Evolutionary conservation across 495 filamentous ascomycete genomes (phyloP).

Genomic region (Cetradonia linearis): DNA sequence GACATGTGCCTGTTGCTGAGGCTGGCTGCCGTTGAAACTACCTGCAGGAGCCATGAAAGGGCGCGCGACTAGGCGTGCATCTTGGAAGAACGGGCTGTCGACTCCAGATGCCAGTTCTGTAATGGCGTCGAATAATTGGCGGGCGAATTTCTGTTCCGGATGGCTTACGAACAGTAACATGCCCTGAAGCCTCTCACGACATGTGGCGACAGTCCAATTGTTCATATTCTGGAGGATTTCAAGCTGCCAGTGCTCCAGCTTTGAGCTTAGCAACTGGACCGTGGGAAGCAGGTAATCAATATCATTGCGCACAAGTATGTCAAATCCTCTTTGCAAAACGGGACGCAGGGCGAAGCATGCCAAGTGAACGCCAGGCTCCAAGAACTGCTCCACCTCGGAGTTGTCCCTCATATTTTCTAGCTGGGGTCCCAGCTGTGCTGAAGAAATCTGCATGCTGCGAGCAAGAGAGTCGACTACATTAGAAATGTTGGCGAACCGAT

Average conservation of each 20-base stretch:
- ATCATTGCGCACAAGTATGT: constrained; percentile 59
- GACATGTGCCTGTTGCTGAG: constrained; percentile 31
- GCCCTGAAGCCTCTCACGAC: constrained; percentile 35
- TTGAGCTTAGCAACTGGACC: constrained; percentile 45
- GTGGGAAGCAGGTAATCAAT: constrained; percentile 59
- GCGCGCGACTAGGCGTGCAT: constrained; percentile 40
- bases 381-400: constrained; percentile 38
- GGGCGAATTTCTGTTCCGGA: constrained; percentile 33
- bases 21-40: constrained; percentile 14
- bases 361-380: constrained; percentile 61
- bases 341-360: constrained; percentile 66
- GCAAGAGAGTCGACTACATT: constrained; percentile 61
- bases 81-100: constrained; percentile 37
- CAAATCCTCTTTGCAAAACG: constrained; percentile 55
- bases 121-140: constrained; percentile 35
- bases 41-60: constrained; percentile 39
- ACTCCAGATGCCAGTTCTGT: constrained; percentile 34
- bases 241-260: constrained; percentile 48
- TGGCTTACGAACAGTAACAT: constrained; percentile 27
- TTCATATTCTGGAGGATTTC: constrained; percentile 49
- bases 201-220: constrained; percentile 43
- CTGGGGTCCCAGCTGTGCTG: constrained; percentile 41
- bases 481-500: constrained; percentile 58
- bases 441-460: constrained; percentile 59
- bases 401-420: constrained; percentile 54